A percentile compares a stretch with the other conserved stretches of the same genome.
Evolutionary conservation across 805 yeast species (phyloP).

Genomic region (Saitoella complicata): DNA sequence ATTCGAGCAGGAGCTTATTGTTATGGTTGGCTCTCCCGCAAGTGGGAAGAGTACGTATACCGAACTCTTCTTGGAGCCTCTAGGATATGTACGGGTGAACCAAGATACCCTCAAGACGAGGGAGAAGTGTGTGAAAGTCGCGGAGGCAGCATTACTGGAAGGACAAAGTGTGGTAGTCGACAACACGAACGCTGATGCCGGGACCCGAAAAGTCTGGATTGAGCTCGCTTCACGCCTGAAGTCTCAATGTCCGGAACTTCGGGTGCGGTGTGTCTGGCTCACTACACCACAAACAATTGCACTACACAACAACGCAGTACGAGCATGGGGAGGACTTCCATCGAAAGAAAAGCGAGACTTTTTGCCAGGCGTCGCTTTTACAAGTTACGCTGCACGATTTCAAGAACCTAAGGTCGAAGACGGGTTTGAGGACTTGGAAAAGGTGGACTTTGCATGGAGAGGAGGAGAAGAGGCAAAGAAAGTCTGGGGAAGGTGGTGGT

Average conservation of each 20-base stretch:
- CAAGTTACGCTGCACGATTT: not conserved
- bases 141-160: not conserved
- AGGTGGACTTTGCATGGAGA: not conserved
- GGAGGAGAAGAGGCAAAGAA: not conserved
- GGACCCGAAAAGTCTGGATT: constrained; percentile 1
- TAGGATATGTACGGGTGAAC: not conserved
- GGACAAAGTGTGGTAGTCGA: not conserved
- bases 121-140: not conserved
- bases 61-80: not conserved
- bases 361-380: not conserved
- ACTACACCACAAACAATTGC: not conserved
- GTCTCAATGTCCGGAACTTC: not conserved
- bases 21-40: constrained; percentile 1
- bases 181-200: not conserved
- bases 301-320: constrained; percentile 1
- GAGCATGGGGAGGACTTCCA: not conserved
- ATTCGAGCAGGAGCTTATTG: not conserved
- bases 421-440: not conserved
- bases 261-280: not conserved
- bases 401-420: not conserved
- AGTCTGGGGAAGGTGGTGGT: not conserved
- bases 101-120: constrained; percentile 2
- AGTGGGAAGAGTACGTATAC: constrained; percentile 1
- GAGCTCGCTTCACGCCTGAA: not conserved
- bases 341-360: not conserved